Evolutionary conservation across 75 land plant species (phyloP).

Genomic region (Pinus taeda): DNA sequence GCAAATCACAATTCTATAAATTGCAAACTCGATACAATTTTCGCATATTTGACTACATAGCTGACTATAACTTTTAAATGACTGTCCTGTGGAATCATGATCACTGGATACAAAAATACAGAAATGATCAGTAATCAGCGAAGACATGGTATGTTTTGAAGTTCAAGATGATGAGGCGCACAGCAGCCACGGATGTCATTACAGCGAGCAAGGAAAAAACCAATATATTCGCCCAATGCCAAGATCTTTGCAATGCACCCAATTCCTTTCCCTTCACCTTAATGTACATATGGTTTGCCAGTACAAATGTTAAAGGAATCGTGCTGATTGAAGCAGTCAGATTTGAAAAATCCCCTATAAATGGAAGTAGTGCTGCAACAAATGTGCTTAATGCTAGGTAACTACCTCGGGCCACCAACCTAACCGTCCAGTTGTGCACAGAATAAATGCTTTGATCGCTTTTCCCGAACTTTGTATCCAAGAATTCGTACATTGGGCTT

Average conservation of each 20-base stretch:
- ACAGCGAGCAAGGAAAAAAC: constrained; percentile 42
- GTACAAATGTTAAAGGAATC: constrained; percentile 70
- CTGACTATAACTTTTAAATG: too few species aligned
- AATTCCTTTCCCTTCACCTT: constrained; percentile 49
- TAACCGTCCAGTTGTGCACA: constrained; percentile 30
- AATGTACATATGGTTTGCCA: constrained; percentile 84
- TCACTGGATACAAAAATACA: too few species aligned
- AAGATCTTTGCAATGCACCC: constrained; percentile 28
- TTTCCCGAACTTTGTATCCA: constrained; percentile 64
- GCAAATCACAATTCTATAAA: too few species aligned
- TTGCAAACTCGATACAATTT: too few species aligned
- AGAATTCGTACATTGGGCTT: constrained; percentile 82
- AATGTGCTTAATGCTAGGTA: constrained; percentile 61
- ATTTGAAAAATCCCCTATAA: constrained; percentile 79
- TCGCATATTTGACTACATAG: too few species aligned
- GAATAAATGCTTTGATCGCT: constrained; percentile 33
- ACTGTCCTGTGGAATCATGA: too few species aligned
- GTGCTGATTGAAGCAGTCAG: constrained; percentile 74
- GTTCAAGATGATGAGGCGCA: constrained; percentile 59
- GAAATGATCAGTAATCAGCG: constrained; percentile 43
- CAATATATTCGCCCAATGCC: constrained; percentile 80
- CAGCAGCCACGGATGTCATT: constrained; percentile 49
- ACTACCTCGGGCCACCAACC: constrained; percentile 57
- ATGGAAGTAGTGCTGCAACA: constrained; percentile 69
- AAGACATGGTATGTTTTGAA: constrained; percentile 63